Base-by-base conservation (phyloP, 2,329 filamentous ascomycete species). In the Tolypocladium ophioglossoides region DNA sequence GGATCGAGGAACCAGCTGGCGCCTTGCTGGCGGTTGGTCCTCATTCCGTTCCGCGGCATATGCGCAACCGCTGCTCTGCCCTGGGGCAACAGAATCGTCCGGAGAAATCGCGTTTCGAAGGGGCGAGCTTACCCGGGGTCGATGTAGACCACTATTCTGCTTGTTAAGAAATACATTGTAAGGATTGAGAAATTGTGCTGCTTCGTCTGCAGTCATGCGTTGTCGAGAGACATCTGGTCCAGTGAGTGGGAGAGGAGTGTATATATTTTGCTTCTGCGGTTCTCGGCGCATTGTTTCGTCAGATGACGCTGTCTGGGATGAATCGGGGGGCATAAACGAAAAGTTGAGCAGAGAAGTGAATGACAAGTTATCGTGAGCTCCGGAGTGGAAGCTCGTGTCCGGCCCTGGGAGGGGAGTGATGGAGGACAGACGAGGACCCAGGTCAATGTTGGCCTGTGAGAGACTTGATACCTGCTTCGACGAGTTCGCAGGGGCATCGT, bases 121-220 rank as follows among this genome's bases (percentile, higher is more conserved):
- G 14, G 65, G 65, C 9, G 68, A 70, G 30, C 62, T 56, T 10
- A 67, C 55, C 1, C 56, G 60, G 11, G 65, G 65, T 22, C 54
- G 58, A n/a, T 67, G 55, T 4, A 48, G 34, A 18, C 54, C 49
- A 11, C 52, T 53, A 14, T 40, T 53, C 9, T 55, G 55, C 46
- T 54, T 59, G 27, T 51, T 52, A 27, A 59, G 51, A 41, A 63
- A 55, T 16, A 60, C 52, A 10, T 61, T 60, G 32, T 68, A 63
- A 2, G 64, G 61, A 39, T 63, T 66, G 2, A 62, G 40, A n/a
- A 49, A 50, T 11, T 59, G 57, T 16, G 59, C 39, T 14, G 41
- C 22, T 27, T 54, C 37, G 12, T 57, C 54, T 10, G 35, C 20
- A 4, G 12, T 27, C 18, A 27, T 5, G 35, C n/a, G 18, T 12